phyloP scores from a whole-genome alignment of 176 grass and related monocot species.

The Stipa capillata region DNA sequence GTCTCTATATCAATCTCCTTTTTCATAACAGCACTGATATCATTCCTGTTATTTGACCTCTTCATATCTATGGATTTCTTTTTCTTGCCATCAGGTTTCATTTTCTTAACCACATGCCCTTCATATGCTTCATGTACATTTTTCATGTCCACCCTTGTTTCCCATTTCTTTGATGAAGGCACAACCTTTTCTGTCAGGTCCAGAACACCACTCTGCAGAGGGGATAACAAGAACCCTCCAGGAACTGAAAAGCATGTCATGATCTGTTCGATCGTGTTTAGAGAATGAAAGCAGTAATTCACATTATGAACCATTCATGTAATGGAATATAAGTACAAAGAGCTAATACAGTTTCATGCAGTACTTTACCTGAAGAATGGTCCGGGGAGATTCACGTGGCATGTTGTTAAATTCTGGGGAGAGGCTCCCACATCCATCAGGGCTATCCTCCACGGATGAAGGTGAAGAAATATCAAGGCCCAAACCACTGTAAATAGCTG shows the following conservation, averaged over 20 bases:
- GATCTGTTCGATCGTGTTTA: constrained; percentile 45
- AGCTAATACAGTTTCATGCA: constrained; percentile 3
- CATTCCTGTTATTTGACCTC: constrained; percentile 35
- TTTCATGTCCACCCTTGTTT: constrained; percentile 27
- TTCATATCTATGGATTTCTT: constrained; percentile 31
- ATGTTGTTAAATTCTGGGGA: constrained; percentile 54
- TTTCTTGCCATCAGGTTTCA: constrained; percentile 52
- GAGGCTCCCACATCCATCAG: constrained; percentile 40
- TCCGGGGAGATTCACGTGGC: constrained; percentile 64
- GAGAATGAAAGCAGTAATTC: constrained; percentile 25
- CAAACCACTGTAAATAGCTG: constrained; percentile 85
- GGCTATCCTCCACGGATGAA: constrained; percentile 82
- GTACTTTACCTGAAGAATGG: constrained; percentile 80
- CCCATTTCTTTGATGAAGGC: constrained; percentile 43
- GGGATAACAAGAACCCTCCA: constrained; percentile 69
- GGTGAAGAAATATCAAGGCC: constrained; percentile 90
- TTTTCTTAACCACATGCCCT: constrained; percentile 41
- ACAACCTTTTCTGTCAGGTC: constrained; percentile 56
- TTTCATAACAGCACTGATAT: constrained; percentile 32
- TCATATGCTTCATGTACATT: constrained; percentile 32
- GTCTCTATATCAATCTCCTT: constrained; percentile 47
- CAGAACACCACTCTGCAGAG: constrained; percentile 43
- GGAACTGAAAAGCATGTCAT: constrained; percentile 78
- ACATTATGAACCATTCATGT: not conserved
- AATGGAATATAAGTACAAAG: constrained; percentile 11